Base-by-base conservation (phyloP, 2,329 filamentous ascomycete genomes). In the Paraphoma sp. region DNA sequence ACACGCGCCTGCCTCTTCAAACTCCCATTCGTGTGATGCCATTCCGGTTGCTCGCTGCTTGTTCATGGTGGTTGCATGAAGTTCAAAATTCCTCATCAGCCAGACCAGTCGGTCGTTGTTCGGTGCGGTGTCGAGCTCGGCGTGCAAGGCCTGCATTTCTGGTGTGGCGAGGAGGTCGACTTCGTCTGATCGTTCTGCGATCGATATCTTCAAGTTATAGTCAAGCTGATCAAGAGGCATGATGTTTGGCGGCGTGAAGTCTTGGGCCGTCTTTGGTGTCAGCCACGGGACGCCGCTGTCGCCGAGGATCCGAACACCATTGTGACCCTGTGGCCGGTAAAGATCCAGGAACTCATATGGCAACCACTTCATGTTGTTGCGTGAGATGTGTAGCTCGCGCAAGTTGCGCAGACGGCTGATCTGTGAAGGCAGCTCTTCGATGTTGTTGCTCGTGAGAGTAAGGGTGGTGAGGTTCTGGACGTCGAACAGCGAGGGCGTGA, bases 331-430 rank as follows among this genome's bases (percentile, higher is more conserved):
- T 7, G 62, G 62, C n/a, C 33, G 16, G 6, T 67, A 54, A 33
- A 73, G 51, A 1, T 53, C 30, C 1, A 73, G 47, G 1, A 75
- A 48, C 33, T 74, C 71, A 36, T 62, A 64, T 1, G 73, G 73
- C 7, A 75, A 57, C 16, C 29, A 64, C 14, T 49, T 47, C 9
- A 75, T 53, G 8, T 56, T 53, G 52, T 74, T 75, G 7, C 54
- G 47, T 8, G 62, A 63, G 1, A 75, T 40, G 42, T 73, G 60
- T 2, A 75, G 54, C 1, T 52, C 53, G 8, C 48, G 41, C 2
- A 75, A 60, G 31, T 65, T 68, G 0, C 23, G 36, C 2, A 75
- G 53, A 2, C 60, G 59, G 12, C 57, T 45, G 11, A 75, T 68
- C 3, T 67, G 60, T 36, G 70, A 60, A 2, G 72, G 72, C 6